phyloP scores from a whole-genome alignment of 305 asterid species.

The Fraxinus dipetala region DNA sequence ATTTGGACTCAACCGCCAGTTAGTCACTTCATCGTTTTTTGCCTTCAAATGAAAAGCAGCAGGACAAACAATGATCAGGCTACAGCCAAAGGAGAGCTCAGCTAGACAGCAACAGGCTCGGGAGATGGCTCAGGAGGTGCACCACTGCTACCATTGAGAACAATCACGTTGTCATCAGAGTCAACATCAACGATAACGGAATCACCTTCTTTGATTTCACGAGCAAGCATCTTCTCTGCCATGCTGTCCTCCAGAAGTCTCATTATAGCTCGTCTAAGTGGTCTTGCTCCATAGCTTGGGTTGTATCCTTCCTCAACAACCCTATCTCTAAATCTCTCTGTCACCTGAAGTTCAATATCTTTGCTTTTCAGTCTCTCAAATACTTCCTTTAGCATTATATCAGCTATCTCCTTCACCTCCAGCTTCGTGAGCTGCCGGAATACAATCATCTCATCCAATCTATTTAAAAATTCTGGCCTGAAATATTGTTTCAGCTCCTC shows the following conservation, averaged over 20 bases:
- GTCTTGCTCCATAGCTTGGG: constrained; percentile 96
- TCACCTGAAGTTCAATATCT: constrained; percentile 86
- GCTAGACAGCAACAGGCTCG: constrained; percentile 60
- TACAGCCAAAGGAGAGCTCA: neutral
- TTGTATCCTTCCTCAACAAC: constrained; percentile 94
- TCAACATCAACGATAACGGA: constrained; percentile 86
- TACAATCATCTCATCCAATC: constrained; percentile 94
- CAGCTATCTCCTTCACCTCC: constrained; percentile 94
- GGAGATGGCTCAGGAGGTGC: constrained; percentile 62
- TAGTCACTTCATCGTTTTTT: neutral
- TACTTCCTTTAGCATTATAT: constrained; percentile 89
- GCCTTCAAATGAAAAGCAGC: constrained; percentile 23
- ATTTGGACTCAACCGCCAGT: neutral
- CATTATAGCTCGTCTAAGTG: constrained; percentile 90
- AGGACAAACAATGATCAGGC: constrained; percentile 24
- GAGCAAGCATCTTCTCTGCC: constrained; percentile 93
- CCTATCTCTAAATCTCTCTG: constrained; percentile 84
- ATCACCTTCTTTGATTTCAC: constrained; percentile 91
- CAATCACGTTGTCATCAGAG: constrained; percentile 75
- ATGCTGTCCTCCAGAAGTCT: constrained; percentile 89
- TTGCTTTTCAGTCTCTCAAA: constrained; percentile 64
- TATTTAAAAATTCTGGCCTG: constrained; percentile 92
- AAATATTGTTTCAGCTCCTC: constrained; percentile 92
- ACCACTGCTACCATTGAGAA: constrained; percentile 71
- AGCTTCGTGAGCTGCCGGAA: constrained; percentile 89